Base-by-base conservation (phyloP, 345 rosid genomes). In the Euphorbia tirucalli region DNA sequence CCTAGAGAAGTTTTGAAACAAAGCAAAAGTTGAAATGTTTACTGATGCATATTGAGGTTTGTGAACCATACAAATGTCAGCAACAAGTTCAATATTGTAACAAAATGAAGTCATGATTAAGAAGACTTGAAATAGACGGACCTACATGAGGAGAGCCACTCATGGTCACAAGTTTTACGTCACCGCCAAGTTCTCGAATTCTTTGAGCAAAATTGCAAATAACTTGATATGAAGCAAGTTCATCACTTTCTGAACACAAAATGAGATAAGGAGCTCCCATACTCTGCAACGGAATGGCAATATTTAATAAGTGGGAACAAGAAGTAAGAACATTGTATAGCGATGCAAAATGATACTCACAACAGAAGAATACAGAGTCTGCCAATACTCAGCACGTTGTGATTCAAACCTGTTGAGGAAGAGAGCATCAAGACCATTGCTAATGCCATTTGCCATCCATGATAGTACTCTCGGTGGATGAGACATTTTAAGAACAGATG, bases 311-410 rank as follows among this genome's bases (percentile, higher is more conserved):
- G 4, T 18, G 16, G 11, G 35, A 15, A 24, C 22, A 49, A 56
- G 13, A 66, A 48, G 39, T 43, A 3, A 49, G 14, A 77, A 28
- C 24, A 5, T 66, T 5, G 0, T 22, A n/a, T 4, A 37, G 65
- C 49, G 57, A 25, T 15, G 27, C 46, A 59, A 49, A 41, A 15
- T 31, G 65, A 56, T 73, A 82, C 93, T 90, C 85, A 94, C 98
- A 52, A 89, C 80, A 61, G 98, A 85, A 44, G 96, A 87, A 82
- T 94, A 92, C 30, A 94, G 83, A 66, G 96, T 92, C 85, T 88
- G 97, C 98, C 98, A 94, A 74, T 76, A 94, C 77, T 89, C 91
- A 35, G 95, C 93, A 71, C 97, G 90, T 57, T 92, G 91, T 31
- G 97, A 84, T 79, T 92, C 98, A 82, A 94, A 92, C 82, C 89